Evolutionary conservation across 495 filamentous ascomycete genomes (phyloP).

Genomic region (Tuber microsphaerosporum): DNA sequence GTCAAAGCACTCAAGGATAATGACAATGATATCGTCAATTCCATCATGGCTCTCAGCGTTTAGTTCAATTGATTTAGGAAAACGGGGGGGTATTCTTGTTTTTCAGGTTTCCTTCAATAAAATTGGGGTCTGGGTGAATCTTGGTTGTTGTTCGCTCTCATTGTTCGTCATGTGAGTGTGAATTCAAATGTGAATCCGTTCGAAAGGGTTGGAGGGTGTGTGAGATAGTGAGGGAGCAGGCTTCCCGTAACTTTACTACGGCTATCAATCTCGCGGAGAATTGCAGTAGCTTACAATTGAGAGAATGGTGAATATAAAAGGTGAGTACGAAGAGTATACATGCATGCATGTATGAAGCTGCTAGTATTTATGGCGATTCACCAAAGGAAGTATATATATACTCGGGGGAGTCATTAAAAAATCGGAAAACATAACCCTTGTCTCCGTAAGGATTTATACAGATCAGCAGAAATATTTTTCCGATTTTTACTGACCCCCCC

Average conservation of each 20-base stretch:
- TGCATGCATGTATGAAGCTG: background rate
- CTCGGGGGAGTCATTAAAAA: too few species aligned
- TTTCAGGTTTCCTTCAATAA: slow-evolving; percentile 8
- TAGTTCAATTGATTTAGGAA: slow-evolving; percentile 46
- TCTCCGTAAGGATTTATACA: too few species aligned
- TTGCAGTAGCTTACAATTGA: background rate
- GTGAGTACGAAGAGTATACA: background rate
- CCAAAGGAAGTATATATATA: background rate
- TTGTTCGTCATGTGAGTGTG: background rate
- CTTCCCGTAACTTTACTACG: background rate
- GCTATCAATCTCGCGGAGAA: background rate
- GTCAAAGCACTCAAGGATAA: slow-evolving; percentile 98
- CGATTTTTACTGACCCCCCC: too few species aligned
- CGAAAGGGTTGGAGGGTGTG: background rate
- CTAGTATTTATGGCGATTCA: background rate
- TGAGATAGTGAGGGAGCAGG: background rate
- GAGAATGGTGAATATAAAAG: background rate
- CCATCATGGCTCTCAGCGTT: slow-evolving; percentile 98
- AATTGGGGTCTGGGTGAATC: background rate
- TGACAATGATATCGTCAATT: slow-evolving; percentile 99
- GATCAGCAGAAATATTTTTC: too few species aligned
- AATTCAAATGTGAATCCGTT: background rate
- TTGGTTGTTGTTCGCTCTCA: background rate
- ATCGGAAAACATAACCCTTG: too few species aligned
- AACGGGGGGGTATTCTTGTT: background rate